Evolutionary conservation across 148 eudicot genomes (phyloP).

Genomic region (Rhododendron griersonianum): DNA sequence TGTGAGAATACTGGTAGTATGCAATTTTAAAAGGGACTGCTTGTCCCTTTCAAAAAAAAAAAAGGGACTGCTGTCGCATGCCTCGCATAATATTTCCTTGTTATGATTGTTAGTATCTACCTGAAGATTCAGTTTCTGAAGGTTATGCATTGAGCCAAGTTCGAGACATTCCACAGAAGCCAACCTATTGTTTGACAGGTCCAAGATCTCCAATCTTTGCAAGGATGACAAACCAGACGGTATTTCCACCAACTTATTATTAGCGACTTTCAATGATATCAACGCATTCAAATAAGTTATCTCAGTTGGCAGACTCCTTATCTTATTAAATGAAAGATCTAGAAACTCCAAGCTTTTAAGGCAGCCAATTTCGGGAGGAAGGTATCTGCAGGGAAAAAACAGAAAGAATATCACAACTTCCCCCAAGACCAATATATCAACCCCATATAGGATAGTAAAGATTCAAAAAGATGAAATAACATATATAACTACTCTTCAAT

Average conservation of each 20-base stretch:
- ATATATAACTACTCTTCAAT: not conserved
- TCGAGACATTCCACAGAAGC: constrained; percentile 63
- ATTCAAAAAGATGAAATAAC: not conserved
- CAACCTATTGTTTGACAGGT: constrained; percentile 79
- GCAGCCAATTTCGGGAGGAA: constrained; percentile 89
- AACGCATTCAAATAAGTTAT: constrained; percentile 57
- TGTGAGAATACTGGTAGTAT: not conserved
- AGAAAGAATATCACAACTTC: not conserved
- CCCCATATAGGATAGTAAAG: not conserved
- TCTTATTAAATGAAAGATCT: constrained; percentile 86
- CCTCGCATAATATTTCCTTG: not conserved
- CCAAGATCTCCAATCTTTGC: constrained; percentile 66
- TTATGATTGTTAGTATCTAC: constrained; percentile 29
- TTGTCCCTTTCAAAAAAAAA: not conserved
- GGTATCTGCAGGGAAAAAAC: constrained; percentile 54
- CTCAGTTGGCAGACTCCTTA: constrained; percentile 78
- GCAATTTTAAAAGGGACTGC: not conserved
- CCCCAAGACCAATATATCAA: not conserved
- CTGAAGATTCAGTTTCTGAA: constrained; percentile 76
- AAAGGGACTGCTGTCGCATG: not conserved
- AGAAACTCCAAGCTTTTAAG: constrained; percentile 70
- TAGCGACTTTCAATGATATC: constrained; percentile 62
- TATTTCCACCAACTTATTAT: constrained; percentile 71
- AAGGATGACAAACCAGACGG: constrained; percentile 67
- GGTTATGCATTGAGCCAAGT: constrained; percentile 65